These are phyloP conservation scores for Massarina eburnea DNA, from an alignment of 2,329 filamentous ascomycete genomes.

Conservation along the genomic window DNA sequence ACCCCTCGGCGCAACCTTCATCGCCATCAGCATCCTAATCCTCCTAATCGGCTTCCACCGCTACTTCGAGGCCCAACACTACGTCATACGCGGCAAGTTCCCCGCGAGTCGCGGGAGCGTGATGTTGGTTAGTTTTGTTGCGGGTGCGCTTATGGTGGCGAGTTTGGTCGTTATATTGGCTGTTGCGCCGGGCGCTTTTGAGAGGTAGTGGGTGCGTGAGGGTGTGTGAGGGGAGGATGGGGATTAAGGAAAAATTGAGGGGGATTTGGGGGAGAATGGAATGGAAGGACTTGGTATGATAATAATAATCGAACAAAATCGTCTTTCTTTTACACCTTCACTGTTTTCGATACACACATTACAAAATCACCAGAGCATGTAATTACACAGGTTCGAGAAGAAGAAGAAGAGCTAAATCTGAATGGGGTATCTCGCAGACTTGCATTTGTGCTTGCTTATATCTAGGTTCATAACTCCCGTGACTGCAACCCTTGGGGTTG, in stretches of 20 bases:
- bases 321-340: no score
- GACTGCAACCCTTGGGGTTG: no score
- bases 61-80: slow-evolving; percentile 77
- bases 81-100: slow-evolving; percentile 78
- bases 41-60: slow-evolving; percentile 76
- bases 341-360: no score
- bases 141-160: slow-evolving; percentile 60
- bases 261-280: no score
- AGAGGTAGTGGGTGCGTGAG: slow-evolving; percentile 26
- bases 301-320: no score
- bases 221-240: background rate
- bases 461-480: background rate
- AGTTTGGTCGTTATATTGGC: slow-evolving; percentile 62
- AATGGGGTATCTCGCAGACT: background rate
- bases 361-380: no score
- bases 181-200: slow-evolving; percentile 53
- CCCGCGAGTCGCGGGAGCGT: slow-evolving; percentile 77
- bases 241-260: background rate
- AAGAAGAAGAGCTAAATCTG: no score
- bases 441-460: background rate
- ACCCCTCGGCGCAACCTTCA: slow-evolving; percentile 67
- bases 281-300: no score
- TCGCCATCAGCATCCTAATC: slow-evolving; percentile 74
- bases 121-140: slow-evolving; percentile 66
- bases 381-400: no score